Evolutionary conservation across 805 yeast genomes (phyloP).

Genomic region (Metschnikowia dekortorum): DNA sequence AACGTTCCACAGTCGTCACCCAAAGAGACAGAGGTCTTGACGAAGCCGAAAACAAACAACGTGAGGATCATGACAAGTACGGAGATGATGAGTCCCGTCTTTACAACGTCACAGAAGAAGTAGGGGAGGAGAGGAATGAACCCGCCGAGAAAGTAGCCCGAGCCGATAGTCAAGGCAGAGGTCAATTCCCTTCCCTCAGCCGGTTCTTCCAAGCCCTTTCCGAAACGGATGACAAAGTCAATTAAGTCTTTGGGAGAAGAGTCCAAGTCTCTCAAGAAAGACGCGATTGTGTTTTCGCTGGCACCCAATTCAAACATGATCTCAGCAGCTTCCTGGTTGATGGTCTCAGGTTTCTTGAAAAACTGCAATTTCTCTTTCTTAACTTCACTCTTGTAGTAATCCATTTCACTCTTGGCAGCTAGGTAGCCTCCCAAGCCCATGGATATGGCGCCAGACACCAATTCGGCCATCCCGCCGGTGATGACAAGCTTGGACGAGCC

Average conservation of each 20-base stretch:
- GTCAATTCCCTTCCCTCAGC: conserved; percentile 86
- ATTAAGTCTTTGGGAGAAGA: conserved; percentile 72
- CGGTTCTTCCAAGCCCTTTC: conserved; percentile 93
- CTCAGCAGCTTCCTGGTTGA: conserved; percentile 78
- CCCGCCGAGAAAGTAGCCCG: conserved; percentile 87
- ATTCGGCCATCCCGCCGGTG: conserved; percentile 97
- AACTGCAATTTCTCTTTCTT: conserved; percentile 64
- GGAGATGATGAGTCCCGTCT: conserved; percentile 69
- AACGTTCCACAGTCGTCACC: conserved; percentile 65
- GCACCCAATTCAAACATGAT: conserved; percentile 71
- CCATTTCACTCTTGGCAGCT: conserved; percentile 88
- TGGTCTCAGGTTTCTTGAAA: conserved; percentile 57
- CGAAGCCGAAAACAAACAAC: conserved; percentile 78
- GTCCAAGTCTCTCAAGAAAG: conserved; percentile 75
- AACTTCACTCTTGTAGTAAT: conserved; percentile 69
- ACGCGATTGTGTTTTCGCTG: conserved; percentile 65
- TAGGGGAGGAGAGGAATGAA: conserved; percentile 88
- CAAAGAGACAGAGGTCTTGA: conserved; percentile 80
- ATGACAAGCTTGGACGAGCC: conserved; percentile 89
- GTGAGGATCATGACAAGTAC: conserved; percentile 81
- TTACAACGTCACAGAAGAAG: conserved; percentile 74
- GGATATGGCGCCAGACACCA: conserved; percentile 93
- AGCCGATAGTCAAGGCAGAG: conserved; percentile 86
- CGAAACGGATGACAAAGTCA: conserved; percentile 82
- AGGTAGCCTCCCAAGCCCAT: conserved; percentile 97